phyloP scores from a whole-genome alignment of 495 filamentous ascomycete genomes.

The Podospora anserina region DNA sequence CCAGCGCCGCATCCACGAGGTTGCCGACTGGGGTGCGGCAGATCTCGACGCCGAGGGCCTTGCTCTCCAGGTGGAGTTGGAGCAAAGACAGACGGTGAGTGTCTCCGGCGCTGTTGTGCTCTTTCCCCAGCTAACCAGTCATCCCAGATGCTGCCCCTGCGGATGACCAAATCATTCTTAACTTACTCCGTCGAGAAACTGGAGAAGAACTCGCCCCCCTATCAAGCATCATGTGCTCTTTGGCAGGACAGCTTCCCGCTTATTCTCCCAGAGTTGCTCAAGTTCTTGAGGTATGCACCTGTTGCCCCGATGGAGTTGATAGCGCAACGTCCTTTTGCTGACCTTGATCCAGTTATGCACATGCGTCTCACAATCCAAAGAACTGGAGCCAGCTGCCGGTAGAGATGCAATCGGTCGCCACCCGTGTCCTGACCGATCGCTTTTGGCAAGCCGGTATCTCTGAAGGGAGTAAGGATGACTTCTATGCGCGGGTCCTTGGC shows the following conservation, averaged over 20 bases:
- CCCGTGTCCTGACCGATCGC: constrained; percentile 83
- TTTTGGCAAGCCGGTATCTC: constrained; percentile 99
- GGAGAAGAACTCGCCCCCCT: constrained; percentile 62
- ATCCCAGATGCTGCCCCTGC: constrained; percentile 66
- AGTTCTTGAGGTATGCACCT: constrained; percentile 66
- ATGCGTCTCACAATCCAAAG: constrained; percentile 84
- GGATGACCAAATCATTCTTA: constrained; percentile 84
- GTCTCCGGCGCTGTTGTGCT: not conserved
- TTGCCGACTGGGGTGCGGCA: constrained; percentile 78
- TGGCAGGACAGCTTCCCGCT: constrained; percentile 81
- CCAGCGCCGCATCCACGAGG: constrained; percentile 65
- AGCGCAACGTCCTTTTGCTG: constrained; percentile 7
- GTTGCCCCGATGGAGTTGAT: not conserved
- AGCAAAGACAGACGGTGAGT: constrained; percentile 65
- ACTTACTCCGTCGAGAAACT: constrained; percentile 87
- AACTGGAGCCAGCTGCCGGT: constrained; percentile 79
- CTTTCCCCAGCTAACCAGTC: not conserved
- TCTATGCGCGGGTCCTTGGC: constrained; percentile 84
- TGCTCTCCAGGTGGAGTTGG: constrained; percentile 69
- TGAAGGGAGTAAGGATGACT: constrained; percentile 88
- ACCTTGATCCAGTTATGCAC: constrained; percentile 61
- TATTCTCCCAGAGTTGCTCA: constrained; percentile 82
- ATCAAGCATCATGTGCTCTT: constrained; percentile 65
- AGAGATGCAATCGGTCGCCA: constrained; percentile 74
- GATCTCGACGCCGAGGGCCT: constrained; percentile 76